These are phyloP conservation scores for Corinectria fuckeliana DNA, from an alignment of 2,329 filamentous ascomycete species.

Conservation along the genomic window DNA sequence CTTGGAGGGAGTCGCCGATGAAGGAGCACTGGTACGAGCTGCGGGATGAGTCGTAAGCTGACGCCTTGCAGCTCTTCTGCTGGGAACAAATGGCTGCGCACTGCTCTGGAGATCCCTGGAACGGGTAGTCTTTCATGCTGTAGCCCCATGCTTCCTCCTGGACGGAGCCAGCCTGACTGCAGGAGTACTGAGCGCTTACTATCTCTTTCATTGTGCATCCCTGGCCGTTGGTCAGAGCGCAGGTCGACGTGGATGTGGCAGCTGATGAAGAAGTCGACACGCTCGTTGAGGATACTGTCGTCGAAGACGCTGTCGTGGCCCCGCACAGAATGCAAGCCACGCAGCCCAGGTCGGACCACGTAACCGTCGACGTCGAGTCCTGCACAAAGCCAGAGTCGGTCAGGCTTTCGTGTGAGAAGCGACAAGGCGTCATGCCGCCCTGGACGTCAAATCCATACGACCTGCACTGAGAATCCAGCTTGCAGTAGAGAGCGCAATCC, in stretches of 20 bases:
- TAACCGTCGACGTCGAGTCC: background rate
- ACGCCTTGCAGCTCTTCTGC: constrained; percentile 15
- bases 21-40: constrained; percentile 13
- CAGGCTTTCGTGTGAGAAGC: constrained; percentile 10
- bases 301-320: background rate
- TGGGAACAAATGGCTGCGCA: constrained; percentile 24
- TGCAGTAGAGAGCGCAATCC: constrained; percentile 28
- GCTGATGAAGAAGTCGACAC: background rate
- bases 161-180: constrained; percentile 13
- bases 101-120: constrained; percentile 17
- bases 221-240: constrained; percentile 14
- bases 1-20: constrained; percentile 7
- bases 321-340: constrained; percentile 18
- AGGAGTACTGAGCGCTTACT: background rate
- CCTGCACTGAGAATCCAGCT: constrained; percentile 8
- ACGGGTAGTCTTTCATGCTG: constrained; percentile 5
- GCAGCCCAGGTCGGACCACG: constrained; percentile 23
- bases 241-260: constrained; percentile 10
- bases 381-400: constrained; percentile 2
- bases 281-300: background rate
- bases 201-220: constrained; percentile 14
- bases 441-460: constrained; percentile 22
- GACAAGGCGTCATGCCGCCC: background rate
- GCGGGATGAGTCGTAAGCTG: constrained; percentile 12
- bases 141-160: constrained; percentile 13